Conservation (phyloP, 225 moss, liverwort and hornwort species). For the Lunularia cruciata region DNA sequence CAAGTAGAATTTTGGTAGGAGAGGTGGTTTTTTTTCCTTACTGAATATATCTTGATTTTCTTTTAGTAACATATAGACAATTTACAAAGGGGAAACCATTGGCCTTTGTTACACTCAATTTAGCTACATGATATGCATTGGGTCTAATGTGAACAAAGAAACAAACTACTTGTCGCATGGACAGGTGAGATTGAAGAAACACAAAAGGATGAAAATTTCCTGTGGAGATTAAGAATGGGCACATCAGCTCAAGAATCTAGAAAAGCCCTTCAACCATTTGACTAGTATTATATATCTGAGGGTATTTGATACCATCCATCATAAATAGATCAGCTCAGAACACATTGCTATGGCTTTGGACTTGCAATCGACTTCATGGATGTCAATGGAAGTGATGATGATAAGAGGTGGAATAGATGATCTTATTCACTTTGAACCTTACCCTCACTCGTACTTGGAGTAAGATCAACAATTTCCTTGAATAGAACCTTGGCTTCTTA, state of each 20-base stretch:
- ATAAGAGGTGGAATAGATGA: slow-evolving; percentile 14
- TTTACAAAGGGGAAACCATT: background rate
- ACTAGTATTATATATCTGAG: background rate
- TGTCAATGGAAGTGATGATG: background rate
- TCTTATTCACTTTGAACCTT: background rate
- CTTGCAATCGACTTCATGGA: background rate
- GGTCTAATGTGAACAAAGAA: background rate
- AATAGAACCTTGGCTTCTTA: background rate
- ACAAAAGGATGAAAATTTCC: background rate
- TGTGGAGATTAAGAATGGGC: background rate
- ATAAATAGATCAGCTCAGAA: background rate
- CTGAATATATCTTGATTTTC: no score
- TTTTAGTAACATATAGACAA: background rate
- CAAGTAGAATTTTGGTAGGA: no score
- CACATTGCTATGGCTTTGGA: background rate
- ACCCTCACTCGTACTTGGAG: background rate
- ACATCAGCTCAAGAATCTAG: background rate
- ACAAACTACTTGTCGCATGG: background rate
- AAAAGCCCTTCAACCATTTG: background rate
- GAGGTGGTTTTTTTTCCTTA: no score
- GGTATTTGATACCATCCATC: background rate
- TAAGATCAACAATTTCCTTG: background rate
- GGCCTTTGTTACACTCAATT: slow-evolving; percentile 4
- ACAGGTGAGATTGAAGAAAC: background rate
- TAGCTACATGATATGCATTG: background rate